Percentiles rank a stretch among this genome's conserved stretches.
phyloP scores from a whole-genome alignment of 2,329 filamentous ascomycete species.

The Claviceps sorghi region DNA sequence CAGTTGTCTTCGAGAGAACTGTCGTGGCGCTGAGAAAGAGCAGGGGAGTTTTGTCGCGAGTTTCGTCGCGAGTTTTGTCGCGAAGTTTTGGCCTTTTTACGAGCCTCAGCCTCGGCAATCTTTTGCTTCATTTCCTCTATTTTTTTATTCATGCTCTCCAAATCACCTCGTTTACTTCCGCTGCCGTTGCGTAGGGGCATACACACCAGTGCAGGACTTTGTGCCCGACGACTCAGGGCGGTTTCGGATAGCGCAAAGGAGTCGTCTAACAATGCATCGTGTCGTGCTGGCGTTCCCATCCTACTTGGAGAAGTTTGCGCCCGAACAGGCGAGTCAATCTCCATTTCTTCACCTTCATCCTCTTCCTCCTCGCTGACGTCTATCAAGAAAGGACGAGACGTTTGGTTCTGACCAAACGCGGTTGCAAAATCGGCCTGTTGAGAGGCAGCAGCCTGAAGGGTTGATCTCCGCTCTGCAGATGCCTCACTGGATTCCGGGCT shows the following conservation, averaged over 20 bases:
- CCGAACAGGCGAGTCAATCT: conserved; percentile 41
- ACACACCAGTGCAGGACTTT: conserved; percentile 24
- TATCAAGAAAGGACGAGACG: conserved; percentile 57
- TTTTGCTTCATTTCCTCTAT: conserved; percentile 46
- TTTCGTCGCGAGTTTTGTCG: conserved; percentile 18
- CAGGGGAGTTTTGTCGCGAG: conserved; percentile 18
- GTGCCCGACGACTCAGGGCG: conserved; percentile 22
- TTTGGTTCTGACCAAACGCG: conserved; percentile 39
- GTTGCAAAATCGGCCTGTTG: conserved; percentile 13
- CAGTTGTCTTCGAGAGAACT: conserved; percentile 14
- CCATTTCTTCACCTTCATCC: conserved; percentile 47
- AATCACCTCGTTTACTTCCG: conserved; percentile 23
- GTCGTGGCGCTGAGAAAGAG: conserved; percentile 11
- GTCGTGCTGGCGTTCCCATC: conserved; percentile 18
- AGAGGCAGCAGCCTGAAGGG: conserved; percentile 55
- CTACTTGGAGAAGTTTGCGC: conserved; percentile 21
- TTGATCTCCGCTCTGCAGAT: conserved; percentile 33
- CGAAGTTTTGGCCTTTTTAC: conserved; percentile 29
- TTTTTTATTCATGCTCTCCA: conserved; percentile 38
- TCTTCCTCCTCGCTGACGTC: conserved; percentile 65
- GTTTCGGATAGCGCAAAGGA: conserved; percentile 30
- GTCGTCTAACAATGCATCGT: conserved; percentile 26
- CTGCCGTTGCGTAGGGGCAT: conserved; percentile 24
- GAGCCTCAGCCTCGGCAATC: conserved; percentile 45
- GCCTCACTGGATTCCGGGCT: conserved; percentile 8